phyloP scores from a whole-genome alignment of 208 protist species.

The Crithidia bombi region DNA sequence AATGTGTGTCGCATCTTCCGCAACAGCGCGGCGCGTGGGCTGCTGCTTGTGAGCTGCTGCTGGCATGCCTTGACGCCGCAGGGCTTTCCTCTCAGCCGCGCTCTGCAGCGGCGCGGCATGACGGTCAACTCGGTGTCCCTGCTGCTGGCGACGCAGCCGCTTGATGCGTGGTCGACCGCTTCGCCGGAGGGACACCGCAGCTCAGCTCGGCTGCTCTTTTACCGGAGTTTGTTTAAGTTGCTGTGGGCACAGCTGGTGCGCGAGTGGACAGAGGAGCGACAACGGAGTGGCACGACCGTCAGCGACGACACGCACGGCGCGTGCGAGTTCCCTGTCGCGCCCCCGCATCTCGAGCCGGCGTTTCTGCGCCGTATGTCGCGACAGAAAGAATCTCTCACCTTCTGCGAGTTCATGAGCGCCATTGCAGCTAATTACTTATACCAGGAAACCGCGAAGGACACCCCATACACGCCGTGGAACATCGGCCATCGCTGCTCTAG shows the following conservation, averaged over 20 bases:
- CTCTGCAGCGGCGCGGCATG: conserved; percentile 55
- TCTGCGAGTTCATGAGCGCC: conserved; percentile 47
- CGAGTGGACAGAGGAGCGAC: conserved; percentile 28
- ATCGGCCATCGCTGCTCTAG: conserved; percentile 36
- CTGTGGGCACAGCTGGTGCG: conserved; percentile 53
- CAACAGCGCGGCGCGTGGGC: conserved; percentile 44
- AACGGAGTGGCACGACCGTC: neutral
- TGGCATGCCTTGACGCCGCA: conserved; percentile 81
- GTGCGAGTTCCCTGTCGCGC: conserved; percentile 16
- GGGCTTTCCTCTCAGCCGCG: conserved; percentile 78
- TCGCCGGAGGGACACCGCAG: conserved; percentile 67
- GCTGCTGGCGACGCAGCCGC: conserved; percentile 86
- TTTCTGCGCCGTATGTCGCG: conserved; percentile 75
- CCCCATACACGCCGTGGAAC: conserved; percentile 44
- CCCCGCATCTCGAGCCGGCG: conserved; percentile 75
- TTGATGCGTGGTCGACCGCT: conserved; percentile 78
- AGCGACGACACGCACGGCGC: neutral
- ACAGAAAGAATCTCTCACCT: conserved; percentile 65
- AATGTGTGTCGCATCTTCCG: conserved; percentile 78
- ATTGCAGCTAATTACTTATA: conserved; percentile 69
- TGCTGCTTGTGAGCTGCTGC: conserved; percentile 92
- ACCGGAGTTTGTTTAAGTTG: conserved; percentile 72
- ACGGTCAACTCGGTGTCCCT: conserved; percentile 59
- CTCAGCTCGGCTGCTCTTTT: conserved; percentile 80
- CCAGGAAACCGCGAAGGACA: conserved; percentile 32